These are phyloP conservation scores for Marasmius oreades DNA, from an alignment of 1,284 basidiomycete species.

Conservation along the genomic window DNA sequence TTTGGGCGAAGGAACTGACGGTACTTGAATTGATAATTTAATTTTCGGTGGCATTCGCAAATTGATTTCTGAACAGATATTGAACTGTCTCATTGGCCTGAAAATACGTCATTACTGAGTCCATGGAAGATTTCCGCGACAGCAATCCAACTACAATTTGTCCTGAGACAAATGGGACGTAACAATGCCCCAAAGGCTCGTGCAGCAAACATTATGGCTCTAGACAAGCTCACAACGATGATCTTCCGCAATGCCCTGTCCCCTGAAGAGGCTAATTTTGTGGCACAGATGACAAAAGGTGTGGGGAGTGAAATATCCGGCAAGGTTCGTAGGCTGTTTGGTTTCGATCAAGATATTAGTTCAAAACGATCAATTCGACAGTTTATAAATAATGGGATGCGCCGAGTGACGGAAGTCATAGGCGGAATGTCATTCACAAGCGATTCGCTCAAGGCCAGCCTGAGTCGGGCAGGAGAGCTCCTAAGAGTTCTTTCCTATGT, in stretches of 20 bases:
- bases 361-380: conserved; percentile 26
- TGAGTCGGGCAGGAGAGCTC: conserved; percentile 62
- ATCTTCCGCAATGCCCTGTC: conserved; percentile 70
- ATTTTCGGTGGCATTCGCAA: neutral
- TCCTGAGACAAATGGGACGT: conserved; percentile 66
- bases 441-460: conserved; percentile 30
- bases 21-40: conserved; percentile 22
- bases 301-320: conserved; percentile 60
- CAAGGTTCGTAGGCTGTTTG: conserved; percentile 43
- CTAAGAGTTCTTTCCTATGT: conserved; percentile 67
- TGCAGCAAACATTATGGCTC: conserved; percentile 47
- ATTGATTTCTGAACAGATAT: conserved; percentile 30
- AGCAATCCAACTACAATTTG: conserved; percentile 71
- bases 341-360: too few species aligned
- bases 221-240: conserved; percentile 61
- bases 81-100: conserved; percentile 57
- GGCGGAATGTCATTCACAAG: conserved; percentile 30
- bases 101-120: conserved; percentile 61
- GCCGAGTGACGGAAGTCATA: conserved; percentile 58
- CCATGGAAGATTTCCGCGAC: conserved; percentile 81
- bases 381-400: conserved; percentile 75
- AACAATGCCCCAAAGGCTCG: conserved; percentile 54
- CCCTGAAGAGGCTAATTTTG: conserved; percentile 73
- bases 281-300: conserved; percentile 72
- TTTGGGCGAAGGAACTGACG: conserved; percentile 49